Percentiles rank a stretch among this genome's conserved stretches.
phyloP scores from a whole-genome alignment of 164 flowering plant genomes.

The Annona cherimola region DNA sequence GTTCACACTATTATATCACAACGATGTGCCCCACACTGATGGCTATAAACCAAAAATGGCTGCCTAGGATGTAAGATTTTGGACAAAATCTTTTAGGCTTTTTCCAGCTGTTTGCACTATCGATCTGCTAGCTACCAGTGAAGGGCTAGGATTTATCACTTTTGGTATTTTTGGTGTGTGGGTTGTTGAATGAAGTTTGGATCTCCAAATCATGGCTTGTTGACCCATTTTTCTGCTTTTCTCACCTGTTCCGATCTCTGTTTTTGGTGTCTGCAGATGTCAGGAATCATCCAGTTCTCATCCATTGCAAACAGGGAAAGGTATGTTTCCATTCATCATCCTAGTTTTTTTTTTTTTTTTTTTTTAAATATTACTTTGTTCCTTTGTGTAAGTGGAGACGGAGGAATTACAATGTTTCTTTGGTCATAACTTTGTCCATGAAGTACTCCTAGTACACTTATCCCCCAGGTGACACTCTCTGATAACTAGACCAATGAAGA shows the following conservation, averaged over 20 bases:
- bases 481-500: not conserved
- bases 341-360: not conserved
- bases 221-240: not conserved
- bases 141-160: not conserved
- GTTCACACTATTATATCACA: not conserved
- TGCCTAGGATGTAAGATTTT: not conserved
- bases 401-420: not conserved
- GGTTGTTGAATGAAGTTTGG: not conserved
- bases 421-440: not conserved
- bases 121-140: not conserved
- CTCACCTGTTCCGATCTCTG: not conserved
- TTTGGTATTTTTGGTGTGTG: not conserved
- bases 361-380: too few species aligned
- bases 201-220: not conserved
- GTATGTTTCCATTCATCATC: slow-evolving; percentile 17
- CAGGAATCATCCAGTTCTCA: slow-evolving; percentile 62
- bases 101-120: not conserved
- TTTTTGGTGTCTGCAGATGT: slow-evolving; percentile 37
- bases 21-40: not conserved
- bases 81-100: not conserved
- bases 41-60: not conserved
- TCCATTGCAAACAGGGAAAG: slow-evolving; percentile 87
- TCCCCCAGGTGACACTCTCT: not conserved
- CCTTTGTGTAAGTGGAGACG: not conserved
- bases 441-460: not conserved